Evolutionary conservation across 2,329 filamentous ascomycete species (phyloP).

Genomic region (Eurotiales sp.): DNA sequence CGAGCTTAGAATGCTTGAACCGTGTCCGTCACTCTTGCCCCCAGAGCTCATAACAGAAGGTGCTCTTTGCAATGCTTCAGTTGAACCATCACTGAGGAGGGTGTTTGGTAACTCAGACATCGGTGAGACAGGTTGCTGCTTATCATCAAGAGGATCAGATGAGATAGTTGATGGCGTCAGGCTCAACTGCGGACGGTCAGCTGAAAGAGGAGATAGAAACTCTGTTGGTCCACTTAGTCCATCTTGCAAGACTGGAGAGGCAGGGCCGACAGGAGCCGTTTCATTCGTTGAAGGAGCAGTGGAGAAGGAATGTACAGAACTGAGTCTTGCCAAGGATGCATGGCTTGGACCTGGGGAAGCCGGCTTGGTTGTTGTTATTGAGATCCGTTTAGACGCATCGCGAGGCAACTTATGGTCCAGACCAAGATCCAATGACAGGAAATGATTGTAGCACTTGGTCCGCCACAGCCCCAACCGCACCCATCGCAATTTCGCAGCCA

Average conservation of each 20-base stretch:
- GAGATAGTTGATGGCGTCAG: conserved; percentile 30
- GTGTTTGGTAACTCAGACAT: neutral
- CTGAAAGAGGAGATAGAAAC: conserved; percentile 21
- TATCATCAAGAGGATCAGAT: conserved; percentile 29
- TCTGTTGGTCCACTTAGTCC: conserved; percentile 19
- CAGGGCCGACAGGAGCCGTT: conserved; percentile 14
- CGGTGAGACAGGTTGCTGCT: conserved; percentile 15
- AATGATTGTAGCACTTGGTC: conserved; percentile 84
- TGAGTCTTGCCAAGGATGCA: conserved; percentile 12
- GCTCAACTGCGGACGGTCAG: conserved; percentile 30
- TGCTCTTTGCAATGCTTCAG: conserved; percentile 29
- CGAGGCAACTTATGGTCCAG: conserved; percentile 55
- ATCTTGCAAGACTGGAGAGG: conserved; percentile 14
- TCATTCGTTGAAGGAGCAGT: conserved; percentile 24
- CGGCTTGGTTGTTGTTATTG: conserved; percentile 12
- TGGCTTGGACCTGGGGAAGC: conserved; percentile 20
- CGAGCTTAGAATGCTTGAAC: conserved; percentile 31
- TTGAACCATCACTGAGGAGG: conserved; percentile 22
- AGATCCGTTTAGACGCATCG: conserved; percentile 8
- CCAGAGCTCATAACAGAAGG: conserved; percentile 36
- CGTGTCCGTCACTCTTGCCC: conserved; percentile 34
- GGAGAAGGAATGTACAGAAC: conserved; percentile 22
- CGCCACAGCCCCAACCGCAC: conserved; percentile 91
- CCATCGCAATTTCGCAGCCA: conserved; percentile 90
- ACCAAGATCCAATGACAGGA: conserved; percentile 77